Conservation (phyloP, 2,329 filamentous ascomycete genomes). For the Anisogramma anomala region DNA sequence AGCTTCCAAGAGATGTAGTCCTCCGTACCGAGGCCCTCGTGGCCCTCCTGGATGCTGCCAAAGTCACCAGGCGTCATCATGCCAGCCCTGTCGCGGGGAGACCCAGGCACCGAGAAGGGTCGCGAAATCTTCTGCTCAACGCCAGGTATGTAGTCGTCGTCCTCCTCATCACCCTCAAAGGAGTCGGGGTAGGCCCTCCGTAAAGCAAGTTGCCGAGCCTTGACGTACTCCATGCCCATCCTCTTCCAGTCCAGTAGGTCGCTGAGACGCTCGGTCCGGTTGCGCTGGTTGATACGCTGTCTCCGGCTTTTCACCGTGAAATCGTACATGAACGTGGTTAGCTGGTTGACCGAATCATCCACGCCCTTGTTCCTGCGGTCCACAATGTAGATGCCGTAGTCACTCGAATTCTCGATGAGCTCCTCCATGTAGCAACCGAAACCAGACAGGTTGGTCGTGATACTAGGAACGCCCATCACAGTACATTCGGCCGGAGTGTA, state of each 20-base stretch:
- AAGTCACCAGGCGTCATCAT: slow-evolving; percentile 99
- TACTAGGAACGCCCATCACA: slow-evolving; percentile 96
- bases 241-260: slow-evolving; percentile 97
- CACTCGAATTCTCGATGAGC: slow-evolving; percentile 91
- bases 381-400: slow-evolving; percentile 98
- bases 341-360: slow-evolving; percentile 93
- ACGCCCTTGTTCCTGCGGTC: slow-evolving; percentile 91
- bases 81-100: slow-evolving; percentile 76
- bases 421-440: slow-evolving; percentile 99
- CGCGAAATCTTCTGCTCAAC: slow-evolving; percentile 92
- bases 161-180: slow-evolving; percentile 62
- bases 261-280: slow-evolving; percentile 87
- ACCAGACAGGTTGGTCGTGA: slow-evolving; percentile 93
- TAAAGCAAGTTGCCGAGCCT: slow-evolving; percentile 85
- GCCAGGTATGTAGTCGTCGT: slow-evolving; percentile 82
- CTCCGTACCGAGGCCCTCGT: slow-evolving; percentile 85
- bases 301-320: slow-evolving; percentile 87
- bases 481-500: slow-evolving; percentile 98
- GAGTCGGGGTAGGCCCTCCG: slow-evolving; percentile 82
- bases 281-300: slow-evolving; percentile 97
- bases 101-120: slow-evolving; percentile 87
- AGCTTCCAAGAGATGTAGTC: slow-evolving; percentile 98
- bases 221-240: slow-evolving; percentile 99
- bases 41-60: slow-evolving; percentile 87
- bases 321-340: slow-evolving; percentile 85